Conservation (phyloP, 1,284 basidiomycete genomes). For the Malassezia vespertilionis region DNA sequence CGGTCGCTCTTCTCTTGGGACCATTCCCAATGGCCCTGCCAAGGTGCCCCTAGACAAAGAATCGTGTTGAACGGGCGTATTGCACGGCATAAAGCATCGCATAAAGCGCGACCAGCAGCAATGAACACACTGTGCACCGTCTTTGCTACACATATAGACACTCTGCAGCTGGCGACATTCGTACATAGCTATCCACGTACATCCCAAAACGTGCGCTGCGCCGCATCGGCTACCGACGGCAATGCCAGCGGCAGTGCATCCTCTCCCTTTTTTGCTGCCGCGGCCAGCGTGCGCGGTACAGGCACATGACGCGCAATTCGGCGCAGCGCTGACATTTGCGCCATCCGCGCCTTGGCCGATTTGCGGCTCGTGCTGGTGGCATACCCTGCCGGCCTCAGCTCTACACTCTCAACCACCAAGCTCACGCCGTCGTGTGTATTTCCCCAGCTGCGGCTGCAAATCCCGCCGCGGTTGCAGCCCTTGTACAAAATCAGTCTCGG, state of each 20-base stretch:
- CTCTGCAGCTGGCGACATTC: too few species aligned
- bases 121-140: too few species aligned
- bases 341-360: slow-evolving; percentile 25
- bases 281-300: neutral
- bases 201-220: neutral
- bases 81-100: slow-evolving; percentile 8
- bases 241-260: neutral
- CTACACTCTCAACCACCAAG: slow-evolving; percentile 52
- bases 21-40: neutral
- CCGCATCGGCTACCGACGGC: neutral
- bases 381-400: slow-evolving; percentile 44
- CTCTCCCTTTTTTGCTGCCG: neutral
- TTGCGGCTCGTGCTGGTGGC: slow-evolving; percentile 24
- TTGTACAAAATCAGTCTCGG: slow-evolving; percentile 53
- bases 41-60: slow-evolving; percentile 10
- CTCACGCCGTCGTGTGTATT: slow-evolving; percentile 55
- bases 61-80: slow-evolving; percentile 9
- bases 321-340: slow-evolving; percentile 22
- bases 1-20: neutral
- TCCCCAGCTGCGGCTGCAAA: slow-evolving; percentile 53
- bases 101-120: too few species aligned
- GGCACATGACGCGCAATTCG: neutral
- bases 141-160: too few species aligned
- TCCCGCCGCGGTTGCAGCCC: slow-evolving; percentile 51
- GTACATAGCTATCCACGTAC: neutral